Evolutionary conservation across 495 filamentous ascomycete genomes (phyloP), one percentile per base, ranked within the genome.

Genomic region (Geoglossum glabrum): DNA sequence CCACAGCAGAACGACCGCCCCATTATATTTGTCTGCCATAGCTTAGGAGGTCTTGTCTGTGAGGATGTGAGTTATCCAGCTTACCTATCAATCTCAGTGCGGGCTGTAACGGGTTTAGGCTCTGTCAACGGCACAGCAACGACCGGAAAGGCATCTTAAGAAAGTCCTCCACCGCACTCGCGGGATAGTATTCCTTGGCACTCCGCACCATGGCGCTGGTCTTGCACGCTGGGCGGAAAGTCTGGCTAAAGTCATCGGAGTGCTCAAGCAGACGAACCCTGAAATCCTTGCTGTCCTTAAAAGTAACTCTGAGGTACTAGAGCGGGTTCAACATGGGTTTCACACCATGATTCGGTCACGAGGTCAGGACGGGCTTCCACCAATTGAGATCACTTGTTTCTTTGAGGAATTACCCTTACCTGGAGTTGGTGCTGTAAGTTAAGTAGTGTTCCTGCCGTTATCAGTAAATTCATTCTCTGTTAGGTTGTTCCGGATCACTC

Each of bases 141-240:
- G 30, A 43, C 59, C 60, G 36, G 82, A 81, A n/a, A 77, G 86
- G 63, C 81, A 87, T 61, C 73, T 85, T 5, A 78, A 86, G 27
- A 85, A 84, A 2, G 79, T 94, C 28, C 87, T 79, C 61, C 81
- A 88, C 10, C 87, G 84, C 3, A 90, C 86, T 0, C 90, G 84
- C 58, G 87, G 84, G n/a, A 81, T 92, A 28, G 73, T 94, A 28
- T 94, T 94, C 64, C 74, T 94, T 31, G 87, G 87, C n/a, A 94
- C 87, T 17, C 87, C 87, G 9, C 87, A 94, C 64, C 81, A 78
- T 47, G 87, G 87, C 0, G 79, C 85, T 3, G 82, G 85, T 61
- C 36, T 40, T 15, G 36, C 13, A 15, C 5, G 17, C 36, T 40
- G 36, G 36, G 36, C 36, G 10, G 36, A 78, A 10, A 71, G 86